Evolutionary conservation across 345 rosid species (phyloP), one percentile per base, ranked within the genome.

Genomic region (Bruguiera parviflora): DNA sequence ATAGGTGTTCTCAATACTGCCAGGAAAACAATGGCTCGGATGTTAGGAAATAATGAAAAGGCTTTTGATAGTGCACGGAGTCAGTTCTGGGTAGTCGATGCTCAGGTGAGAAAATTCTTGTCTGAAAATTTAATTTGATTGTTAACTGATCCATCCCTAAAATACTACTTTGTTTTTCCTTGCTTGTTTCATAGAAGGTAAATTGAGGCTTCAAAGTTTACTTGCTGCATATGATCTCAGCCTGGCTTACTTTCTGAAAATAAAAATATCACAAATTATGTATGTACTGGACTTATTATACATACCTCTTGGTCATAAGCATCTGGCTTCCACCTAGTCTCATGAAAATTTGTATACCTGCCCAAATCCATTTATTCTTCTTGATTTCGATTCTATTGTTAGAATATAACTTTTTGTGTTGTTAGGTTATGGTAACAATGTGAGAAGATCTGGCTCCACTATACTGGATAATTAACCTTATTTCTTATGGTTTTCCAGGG

Each of bases 81-180:
- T 78, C 98, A 94, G 73, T 94, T 94, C 73, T 94, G 98, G 98
- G 92, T 91, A 58, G 97, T 91, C 73, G 98, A 94, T 85, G 98
- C 98, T 57, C 73, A 91, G 86, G 98, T 91, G 72, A 61, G 79
- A 71, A 15, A 25, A 29, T 21, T 29, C 1, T 37, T 58, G 32
- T 46, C 62, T 25, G 60, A 55, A 18, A 37, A 63, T 16, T 71
- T 22, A 24, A 3, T 24, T 24, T 56, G 29, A 27, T 56, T 56
- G 59, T 24, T 56, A 27, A 15, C 28, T 24, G 59, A 56, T 56
- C 18, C 13, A 6, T 56, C 28, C 11, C 16, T 21, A 24, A 56
- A 24, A 4, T 18, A 56, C 16, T 24, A 16, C 4, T 56, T 56
- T 7, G 4, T 43, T 43, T 43, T 43, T 43, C 49, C 49, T 43